phyloP scores from a whole-genome alignment of 495 filamentous ascomycete species.

The Niebla homalea region DNA sequence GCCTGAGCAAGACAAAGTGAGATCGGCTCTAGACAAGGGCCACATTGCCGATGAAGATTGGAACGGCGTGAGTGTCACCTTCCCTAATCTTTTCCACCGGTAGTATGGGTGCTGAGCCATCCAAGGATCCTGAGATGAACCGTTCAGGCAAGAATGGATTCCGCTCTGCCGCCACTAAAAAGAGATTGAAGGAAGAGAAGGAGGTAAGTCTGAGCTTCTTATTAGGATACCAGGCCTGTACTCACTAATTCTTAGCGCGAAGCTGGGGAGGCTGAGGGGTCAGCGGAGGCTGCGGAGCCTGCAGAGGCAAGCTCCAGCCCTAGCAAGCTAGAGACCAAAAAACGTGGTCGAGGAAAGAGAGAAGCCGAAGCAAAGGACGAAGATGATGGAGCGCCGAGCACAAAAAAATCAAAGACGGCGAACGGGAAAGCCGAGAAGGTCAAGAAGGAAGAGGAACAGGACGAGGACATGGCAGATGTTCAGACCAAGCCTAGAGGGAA shows the following conservation, averaged over 20 bases:
- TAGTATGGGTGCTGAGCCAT: conserved; percentile 11
- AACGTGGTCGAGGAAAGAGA: conserved; percentile 29
- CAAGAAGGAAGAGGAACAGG: conserved; percentile 11
- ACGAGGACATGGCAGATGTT: not conserved
- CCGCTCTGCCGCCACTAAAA: conserved; percentile 29
- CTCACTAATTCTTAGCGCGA: not conserved
- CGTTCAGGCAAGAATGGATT: conserved; percentile 52
- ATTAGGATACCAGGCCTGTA: not conserved
- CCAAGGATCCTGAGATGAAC: conserved; percentile 55
- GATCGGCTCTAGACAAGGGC: conserved; percentile 47
- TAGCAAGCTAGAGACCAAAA: conserved; percentile 24
- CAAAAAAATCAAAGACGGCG: conserved; percentile 22
- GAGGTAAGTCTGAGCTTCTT: not conserved
- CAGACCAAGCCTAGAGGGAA: not conserved
- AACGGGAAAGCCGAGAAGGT: conserved; percentile 17
- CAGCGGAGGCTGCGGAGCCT: conserved; percentile 7
- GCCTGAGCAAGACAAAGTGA: conserved; percentile 49
- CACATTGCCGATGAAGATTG: conserved; percentile 69
- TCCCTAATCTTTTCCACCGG: not conserved
- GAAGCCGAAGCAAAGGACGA: conserved; percentile 20
- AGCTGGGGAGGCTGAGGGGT: not conserved
- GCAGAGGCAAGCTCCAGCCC: conserved; percentile 14
- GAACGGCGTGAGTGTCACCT: conserved; percentile 48
- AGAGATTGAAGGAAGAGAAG: conserved; percentile 29
- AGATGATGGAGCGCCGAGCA: conserved; percentile 13